Conservation (phyloP, 345 rosid species). For the Acer negundo region DNA sequence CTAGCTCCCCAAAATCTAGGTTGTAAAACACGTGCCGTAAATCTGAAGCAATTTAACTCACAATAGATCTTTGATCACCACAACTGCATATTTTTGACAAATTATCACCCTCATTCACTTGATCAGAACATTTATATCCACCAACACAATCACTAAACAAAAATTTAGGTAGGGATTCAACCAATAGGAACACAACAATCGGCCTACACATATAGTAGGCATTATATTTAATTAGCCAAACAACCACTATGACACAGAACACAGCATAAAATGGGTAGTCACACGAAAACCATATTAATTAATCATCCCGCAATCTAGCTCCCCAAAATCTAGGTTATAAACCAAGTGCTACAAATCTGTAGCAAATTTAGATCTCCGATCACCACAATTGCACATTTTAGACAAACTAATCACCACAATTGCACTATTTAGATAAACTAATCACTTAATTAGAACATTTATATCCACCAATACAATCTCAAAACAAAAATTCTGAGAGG, state of each 20-base stretch:
- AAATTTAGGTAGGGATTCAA: neutral
- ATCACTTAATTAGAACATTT: neutral
- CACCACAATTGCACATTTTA: neutral
- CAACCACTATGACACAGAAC: neutral
- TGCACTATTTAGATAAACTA: neutral
- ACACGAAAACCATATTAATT: neutral
- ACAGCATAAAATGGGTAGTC: no score
- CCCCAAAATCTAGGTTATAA: neutral
- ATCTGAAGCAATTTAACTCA: neutral
- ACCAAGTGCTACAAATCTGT: neutral
- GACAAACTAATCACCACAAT: slow-evolving; percentile 6
- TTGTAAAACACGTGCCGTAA: neutral
- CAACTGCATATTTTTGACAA: neutral
- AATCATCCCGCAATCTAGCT: slow-evolving; percentile 1
- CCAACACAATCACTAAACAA: neutral
- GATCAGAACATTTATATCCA: neutral
- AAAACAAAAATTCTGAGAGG: neutral
- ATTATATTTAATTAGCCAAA: neutral
- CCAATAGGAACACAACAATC: neutral
- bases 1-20: neutral
- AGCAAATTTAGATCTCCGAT: neutral
- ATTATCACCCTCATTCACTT: neutral
- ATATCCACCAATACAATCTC: slow-evolving; percentile 2
- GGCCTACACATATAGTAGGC: neutral
- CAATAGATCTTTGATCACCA: neutral